phyloP scores from a whole-genome alignment of 2,329 filamentous ascomycete genomes.

The Ceratocystiopsis sp. region DNA sequence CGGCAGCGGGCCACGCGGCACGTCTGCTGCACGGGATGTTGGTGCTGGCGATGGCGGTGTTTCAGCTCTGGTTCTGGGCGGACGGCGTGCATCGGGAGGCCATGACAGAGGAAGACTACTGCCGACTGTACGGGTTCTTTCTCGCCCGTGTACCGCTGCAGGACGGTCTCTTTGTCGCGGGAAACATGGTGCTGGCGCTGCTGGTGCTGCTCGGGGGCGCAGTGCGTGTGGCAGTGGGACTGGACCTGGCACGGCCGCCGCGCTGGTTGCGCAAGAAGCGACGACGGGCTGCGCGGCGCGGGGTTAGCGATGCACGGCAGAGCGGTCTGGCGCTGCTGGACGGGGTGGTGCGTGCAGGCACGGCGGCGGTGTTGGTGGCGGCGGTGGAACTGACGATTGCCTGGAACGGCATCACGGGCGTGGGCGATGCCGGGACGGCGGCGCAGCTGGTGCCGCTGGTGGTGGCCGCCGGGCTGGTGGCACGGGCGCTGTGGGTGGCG shows the following conservation, averaged over 20 bases:
- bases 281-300: background rate
- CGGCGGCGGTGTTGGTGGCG: background rate
- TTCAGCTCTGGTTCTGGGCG: conserved; percentile 11
- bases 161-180: conserved; percentile 5
- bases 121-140: conserved; percentile 8
- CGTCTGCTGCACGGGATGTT: conserved; percentile 2
- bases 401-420: conserved; percentile 10
- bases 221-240: conserved; percentile 1
- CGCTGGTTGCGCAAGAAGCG: conserved; percentile 4
- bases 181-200: conserved; percentile 8
- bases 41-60: conserved; percentile 5
- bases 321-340: background rate
- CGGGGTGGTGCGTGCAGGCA: background rate
- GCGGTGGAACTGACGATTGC: conserved; percentile 10
- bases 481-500: background rate
- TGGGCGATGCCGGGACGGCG: conserved; percentile 15
- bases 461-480: background rate
- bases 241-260: background rate
- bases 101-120: background rate
- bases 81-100: background rate
- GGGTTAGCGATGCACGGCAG: conserved; percentile 2
- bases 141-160: conserved; percentile 6
- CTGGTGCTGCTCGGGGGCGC: conserved; percentile 7
- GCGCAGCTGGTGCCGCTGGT: conserved; percentile 10
- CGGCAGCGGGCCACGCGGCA: conserved; percentile 2